Evolutionary conservation across 192 early-diverging fungal genomes (phyloP).

Genomic region (Coemansia sp.): DNA sequence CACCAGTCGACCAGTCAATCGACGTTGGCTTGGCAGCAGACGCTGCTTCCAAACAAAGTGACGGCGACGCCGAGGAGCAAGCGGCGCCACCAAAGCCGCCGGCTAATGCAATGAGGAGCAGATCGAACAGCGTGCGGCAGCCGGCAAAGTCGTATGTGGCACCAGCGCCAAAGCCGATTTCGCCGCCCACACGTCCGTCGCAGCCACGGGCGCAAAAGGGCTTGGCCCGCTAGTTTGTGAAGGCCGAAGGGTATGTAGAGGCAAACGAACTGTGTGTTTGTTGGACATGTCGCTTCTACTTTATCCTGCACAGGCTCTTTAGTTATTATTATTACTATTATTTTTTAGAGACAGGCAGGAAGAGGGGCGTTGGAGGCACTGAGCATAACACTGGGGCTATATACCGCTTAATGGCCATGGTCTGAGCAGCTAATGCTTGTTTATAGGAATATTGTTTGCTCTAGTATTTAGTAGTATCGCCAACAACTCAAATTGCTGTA

Average conservation of each 20-base stretch:
- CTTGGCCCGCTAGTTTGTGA: constrained; percentile 6
- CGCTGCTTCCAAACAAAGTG: neutral
- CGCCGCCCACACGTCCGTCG: constrained; percentile 26
- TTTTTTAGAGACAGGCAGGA: no score
- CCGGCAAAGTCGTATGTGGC: constrained; percentile 3
- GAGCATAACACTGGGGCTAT: no score
- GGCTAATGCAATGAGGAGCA: constrained; percentile 20
- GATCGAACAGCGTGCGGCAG: constrained; percentile 4
- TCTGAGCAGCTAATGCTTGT: neutral
- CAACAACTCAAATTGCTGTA: no score
- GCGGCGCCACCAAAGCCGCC: neutral
- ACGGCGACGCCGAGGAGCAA: neutral
- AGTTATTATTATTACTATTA: no score
- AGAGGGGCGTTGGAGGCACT: no score
- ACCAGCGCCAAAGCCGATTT: constrained; percentile 10
- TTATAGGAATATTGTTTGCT: neutral
- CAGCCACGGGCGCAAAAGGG: constrained; percentile 42
- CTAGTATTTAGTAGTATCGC: neutral
- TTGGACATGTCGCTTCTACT: constrained; percentile 1
- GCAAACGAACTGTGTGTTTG: no score
- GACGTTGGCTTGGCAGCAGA: neutral
- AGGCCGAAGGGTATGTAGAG: no score
- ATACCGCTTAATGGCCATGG: neutral
- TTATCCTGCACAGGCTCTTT: neutral
- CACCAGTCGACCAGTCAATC: no score